phyloP scores from a whole-genome alignment of 129 eudicot genomes.

The Smallanthus sonchifolius region DNA sequence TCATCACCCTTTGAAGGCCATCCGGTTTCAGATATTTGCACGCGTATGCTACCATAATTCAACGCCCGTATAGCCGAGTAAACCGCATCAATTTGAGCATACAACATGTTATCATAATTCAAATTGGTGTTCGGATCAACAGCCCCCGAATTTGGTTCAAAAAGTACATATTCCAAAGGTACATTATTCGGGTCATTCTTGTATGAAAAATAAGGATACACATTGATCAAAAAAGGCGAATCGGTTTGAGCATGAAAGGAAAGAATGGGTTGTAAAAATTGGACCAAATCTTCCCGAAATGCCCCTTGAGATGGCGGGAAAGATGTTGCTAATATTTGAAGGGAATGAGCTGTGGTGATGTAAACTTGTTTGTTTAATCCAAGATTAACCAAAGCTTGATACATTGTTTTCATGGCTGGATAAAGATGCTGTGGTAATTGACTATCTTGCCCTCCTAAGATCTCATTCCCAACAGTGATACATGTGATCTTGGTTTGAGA shows the following conservation, averaged over 20 bases:
- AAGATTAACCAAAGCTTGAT: constrained; percentile 57
- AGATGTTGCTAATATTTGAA: constrained; percentile 57
- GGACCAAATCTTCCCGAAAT: constrained; percentile 54
- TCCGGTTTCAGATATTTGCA: constrained; percentile 89
- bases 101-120: constrained; percentile 90
- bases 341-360: constrained; percentile 84
- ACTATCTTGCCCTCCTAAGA: constrained; percentile 46
- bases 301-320: constrained; percentile 87
- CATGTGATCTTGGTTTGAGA: constrained; percentile 70
- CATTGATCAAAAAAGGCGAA: constrained; percentile 86
- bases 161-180: constrained; percentile 65
- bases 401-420: constrained; percentile 77
- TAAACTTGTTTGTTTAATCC: constrained; percentile 56
- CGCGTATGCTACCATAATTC: constrained; percentile 54
- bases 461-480: constrained; percentile 80
- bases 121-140: constrained; percentile 55
- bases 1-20: constrained; percentile 99
- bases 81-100: constrained; percentile 96
- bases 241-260: constrained; percentile 53
- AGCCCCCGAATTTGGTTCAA: constrained; percentile 63
- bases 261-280: constrained; percentile 62
- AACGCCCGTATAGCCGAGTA: constrained; percentile 74
- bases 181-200: constrained; percentile 61
- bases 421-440: constrained; percentile 44
- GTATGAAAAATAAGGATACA: constrained; percentile 90